Evolutionary conservation across 192 early-diverging fungal species (phyloP).

Genomic region (Mortierella claussenii): DNA sequence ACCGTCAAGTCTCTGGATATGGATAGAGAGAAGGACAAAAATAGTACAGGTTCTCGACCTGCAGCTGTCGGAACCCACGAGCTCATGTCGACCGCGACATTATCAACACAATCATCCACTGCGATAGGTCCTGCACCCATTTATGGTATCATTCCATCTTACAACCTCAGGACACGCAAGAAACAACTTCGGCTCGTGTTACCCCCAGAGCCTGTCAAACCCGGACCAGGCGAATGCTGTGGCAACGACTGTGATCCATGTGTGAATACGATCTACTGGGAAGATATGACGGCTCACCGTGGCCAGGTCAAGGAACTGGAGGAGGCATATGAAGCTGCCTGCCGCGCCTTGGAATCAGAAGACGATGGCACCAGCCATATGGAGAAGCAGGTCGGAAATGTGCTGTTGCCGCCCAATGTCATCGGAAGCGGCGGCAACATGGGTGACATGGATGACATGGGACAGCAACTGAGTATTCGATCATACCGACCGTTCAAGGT

Average conservation of each 20-base stretch:
- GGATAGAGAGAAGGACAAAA: neutral
- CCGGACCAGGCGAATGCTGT: slow-evolving; percentile 42
- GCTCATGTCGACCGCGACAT: neutral
- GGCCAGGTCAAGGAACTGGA: slow-evolving; percentile 8
- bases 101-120: neutral
- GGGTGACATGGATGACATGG: neutral
- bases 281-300: slow-evolving; percentile 20
- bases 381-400: neutral
- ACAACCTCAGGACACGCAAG: slow-evolving; percentile 23
- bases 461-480: slow-evolving; percentile 31
- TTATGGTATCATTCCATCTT: slow-evolving; percentile 34
- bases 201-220: slow-evolving; percentile 32
- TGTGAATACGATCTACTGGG: slow-evolving; percentile 38
- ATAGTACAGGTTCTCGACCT: neutral
- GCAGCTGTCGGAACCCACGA: neutral
- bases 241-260: slow-evolving; percentile 50
- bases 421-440: neutral
- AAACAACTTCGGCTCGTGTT: slow-evolving; percentile 13
- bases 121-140: neutral
- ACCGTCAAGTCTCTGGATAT: neutral
- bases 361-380: neutral
- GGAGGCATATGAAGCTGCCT: slow-evolving; percentile 14
- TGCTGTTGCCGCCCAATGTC: too few relatives aligned
- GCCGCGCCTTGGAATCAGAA: slow-evolving; percentile 4
- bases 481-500: slow-evolving; percentile 35